Evolutionary conservation across 2,329 filamentous ascomycete species (phyloP).

Genomic region (Cadophora malorum): DNA sequence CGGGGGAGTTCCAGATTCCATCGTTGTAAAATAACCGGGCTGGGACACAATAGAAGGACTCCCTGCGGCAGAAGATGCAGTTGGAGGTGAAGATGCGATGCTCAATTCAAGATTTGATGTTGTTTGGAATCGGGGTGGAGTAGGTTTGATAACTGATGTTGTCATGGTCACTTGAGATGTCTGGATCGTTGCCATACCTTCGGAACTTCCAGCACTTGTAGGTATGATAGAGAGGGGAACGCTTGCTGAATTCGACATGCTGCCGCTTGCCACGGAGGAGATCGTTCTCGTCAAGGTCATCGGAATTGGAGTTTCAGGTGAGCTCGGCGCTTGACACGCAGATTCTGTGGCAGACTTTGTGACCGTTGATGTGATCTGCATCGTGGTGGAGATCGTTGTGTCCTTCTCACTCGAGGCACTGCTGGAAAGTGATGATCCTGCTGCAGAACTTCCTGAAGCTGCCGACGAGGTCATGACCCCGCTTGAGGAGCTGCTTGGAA

Average conservation of each 20-base stretch:
- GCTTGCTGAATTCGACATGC: not conserved
- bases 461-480: not conserved
- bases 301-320: not conserved
- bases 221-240: not conserved
- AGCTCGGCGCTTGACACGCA: not conserved
- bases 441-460: not conserved
- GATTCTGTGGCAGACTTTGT: not conserved
- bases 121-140: not conserved
- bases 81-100: not conserved
- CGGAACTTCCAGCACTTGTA: not conserved
- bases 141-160: not conserved
- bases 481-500: slow-evolving; percentile 2
- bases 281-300: not conserved
- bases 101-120: too few relatives aligned
- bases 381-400: not conserved
- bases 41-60: not conserved
- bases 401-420: slow-evolving; percentile 2
- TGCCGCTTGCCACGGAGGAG: not conserved
- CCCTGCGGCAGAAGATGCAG: not conserved
- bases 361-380: not conserved
- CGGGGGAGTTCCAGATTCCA: not conserved
- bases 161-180: not conserved
- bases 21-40: not conserved
- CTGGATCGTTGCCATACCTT: not conserved
- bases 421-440: not conserved